Evolutionary conservation across 495 filamentous ascomycete species (phyloP).

Genomic region (Tuber umbilicatum): DNA sequence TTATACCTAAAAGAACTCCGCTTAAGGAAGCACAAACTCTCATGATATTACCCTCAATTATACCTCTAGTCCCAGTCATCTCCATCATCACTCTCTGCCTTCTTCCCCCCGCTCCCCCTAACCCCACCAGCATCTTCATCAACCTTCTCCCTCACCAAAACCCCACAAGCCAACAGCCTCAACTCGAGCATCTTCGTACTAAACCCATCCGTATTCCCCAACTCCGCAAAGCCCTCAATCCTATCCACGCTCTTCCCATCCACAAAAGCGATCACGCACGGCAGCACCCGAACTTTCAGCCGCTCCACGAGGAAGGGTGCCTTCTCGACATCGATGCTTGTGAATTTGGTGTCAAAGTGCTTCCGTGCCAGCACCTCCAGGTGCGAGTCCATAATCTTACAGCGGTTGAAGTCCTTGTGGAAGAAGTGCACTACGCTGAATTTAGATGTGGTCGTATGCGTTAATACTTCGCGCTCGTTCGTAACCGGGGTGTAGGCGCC

Average conservation of each 20-base stretch:
- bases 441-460: conserved; percentile 54
- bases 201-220: conserved; percentile 60
- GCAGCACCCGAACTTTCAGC: conserved; percentile 62
- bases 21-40: not conserved
- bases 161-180: conserved; percentile 54
- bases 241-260: conserved; percentile 62
- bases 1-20: not conserved
- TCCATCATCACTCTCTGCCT: conserved; percentile 48
- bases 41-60: not conserved
- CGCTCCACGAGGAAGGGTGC: conserved; percentile 68
- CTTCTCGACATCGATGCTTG: conserved; percentile 63
- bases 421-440: conserved; percentile 68
- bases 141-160: conserved; percentile 54
- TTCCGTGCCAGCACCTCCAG: conserved; percentile 50
- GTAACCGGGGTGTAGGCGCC: conserved; percentile 54
- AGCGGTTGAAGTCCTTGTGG: conserved; percentile 67
- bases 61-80: conserved; percentile 61
- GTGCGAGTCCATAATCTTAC: conserved; percentile 47
- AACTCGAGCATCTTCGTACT: conserved; percentile 58
- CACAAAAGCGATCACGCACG: conserved; percentile 68
- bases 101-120: conserved; percentile 43
- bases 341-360: conserved; percentile 64
- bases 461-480: conserved; percentile 61
- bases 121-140: conserved; percentile 44
- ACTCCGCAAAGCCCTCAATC: conserved; percentile 68